These are phyloP conservation scores for Beta lomatogona DNA, from an alignment of 179 eudicot species.

Conservation along the genomic window DNA sequence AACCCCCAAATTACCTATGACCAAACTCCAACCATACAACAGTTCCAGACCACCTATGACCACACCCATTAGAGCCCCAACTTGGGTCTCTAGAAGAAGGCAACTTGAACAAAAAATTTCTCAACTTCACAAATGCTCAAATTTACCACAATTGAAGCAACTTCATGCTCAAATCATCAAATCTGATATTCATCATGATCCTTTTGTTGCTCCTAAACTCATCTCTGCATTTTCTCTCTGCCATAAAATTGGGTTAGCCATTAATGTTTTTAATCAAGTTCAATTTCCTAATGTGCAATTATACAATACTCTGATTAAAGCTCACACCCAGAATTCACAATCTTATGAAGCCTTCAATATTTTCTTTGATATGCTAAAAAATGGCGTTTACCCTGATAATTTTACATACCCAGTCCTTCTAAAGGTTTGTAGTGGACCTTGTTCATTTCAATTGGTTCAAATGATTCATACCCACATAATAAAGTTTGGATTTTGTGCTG, in stretches of 20 bases:
- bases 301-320: conserved; percentile 29
- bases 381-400: conserved; percentile 26
- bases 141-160: conserved; percentile 60
- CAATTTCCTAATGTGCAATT: conserved; percentile 25
- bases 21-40: conserved; percentile 19
- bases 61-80: conserved; percentile 50
- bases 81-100: conserved; percentile 64
- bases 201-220: conserved; percentile 61
- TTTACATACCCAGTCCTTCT: conserved; percentile 28
- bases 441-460: conserved; percentile 18
- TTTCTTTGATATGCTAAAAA: conserved; percentile 23
- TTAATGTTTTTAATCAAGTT: conserved; percentile 20
- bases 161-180: conserved; percentile 68
- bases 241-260: conserved; percentile 38
- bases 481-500: conserved; percentile 26
- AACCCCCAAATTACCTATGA: not conserved
- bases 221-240: conserved; percentile 66
- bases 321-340: conserved; percentile 21
- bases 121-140: conserved; percentile 58
- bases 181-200: conserved; percentile 59
- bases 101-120: conserved; percentile 58
- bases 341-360: conserved; percentile 1
- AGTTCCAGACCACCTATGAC: conserved; percentile 26
- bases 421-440: conserved; percentile 25
- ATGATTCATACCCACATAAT: conserved; percentile 27